Evolutionary conservation across 768 basidiomycete species (phyloP).

Genomic region (Gloeophyllum trabeum): DNA sequence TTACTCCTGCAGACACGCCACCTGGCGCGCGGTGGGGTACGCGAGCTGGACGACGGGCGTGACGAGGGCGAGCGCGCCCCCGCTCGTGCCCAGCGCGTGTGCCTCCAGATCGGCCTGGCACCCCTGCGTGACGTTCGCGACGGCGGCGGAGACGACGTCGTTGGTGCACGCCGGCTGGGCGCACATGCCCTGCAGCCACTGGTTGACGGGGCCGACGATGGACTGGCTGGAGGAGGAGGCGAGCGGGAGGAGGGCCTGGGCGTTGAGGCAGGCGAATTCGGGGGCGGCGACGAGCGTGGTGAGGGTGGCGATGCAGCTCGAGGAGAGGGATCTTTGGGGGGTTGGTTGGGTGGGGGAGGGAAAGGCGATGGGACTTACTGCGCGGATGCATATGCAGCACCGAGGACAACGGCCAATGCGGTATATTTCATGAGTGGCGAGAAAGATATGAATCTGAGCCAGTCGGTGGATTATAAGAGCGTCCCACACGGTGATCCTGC

Average conservation of each 20-base stretch:
- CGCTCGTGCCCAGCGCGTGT: conserved; percentile 11
- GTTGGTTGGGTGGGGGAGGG: neutral
- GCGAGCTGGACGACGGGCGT: conserved; percentile 31
- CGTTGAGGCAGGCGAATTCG: conserved; percentile 40
- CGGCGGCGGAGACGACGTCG: conserved; percentile 40
- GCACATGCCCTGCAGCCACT: conserved; percentile 53
- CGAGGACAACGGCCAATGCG: too few species aligned
- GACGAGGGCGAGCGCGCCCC: conserved; percentile 11
- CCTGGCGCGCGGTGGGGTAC: conserved; percentile 46
- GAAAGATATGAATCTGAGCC: too few species aligned
- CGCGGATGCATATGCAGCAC: too few species aligned
- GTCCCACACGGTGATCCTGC: too few species aligned
- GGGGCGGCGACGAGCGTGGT: conserved; percentile 26
- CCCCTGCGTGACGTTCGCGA: conserved; percentile 39
- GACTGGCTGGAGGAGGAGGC: conserved; percentile 23
- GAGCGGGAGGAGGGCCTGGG: conserved; percentile 30
- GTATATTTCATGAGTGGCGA: too few species aligned
- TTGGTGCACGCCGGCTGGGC: conserved; percentile 43
- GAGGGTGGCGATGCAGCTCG: conserved; percentile 37
- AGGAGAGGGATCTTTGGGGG: conserved; percentile 32
- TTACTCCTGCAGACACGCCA: conserved; percentile 58
- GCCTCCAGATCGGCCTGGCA: conserved; percentile 30
- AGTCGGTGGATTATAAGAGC: too few species aligned
- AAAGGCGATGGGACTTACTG: neutral
- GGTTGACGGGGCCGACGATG: conserved; percentile 37